Conservation (phyloP, 1,284 basidiomycete species). For the Rhizopogon hawkerae region DNA sequence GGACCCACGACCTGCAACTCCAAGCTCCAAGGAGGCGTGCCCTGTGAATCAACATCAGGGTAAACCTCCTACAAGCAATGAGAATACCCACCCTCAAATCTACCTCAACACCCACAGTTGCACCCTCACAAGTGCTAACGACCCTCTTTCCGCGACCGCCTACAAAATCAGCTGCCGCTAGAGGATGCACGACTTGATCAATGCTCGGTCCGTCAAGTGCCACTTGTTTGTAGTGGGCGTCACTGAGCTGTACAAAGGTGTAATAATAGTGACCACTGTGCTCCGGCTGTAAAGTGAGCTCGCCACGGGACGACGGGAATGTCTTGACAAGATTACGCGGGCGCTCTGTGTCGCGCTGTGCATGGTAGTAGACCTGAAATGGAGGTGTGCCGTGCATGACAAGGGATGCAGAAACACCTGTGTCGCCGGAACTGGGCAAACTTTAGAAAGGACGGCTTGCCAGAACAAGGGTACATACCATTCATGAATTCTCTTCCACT, state of each 20-base stretch:
- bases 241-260: constrained; percentile 73
- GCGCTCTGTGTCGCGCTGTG: constrained; percentile 63
- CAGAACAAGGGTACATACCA: constrained; percentile 44
- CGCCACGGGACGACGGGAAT: constrained; percentile 69
- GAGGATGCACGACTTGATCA: constrained; percentile 81
- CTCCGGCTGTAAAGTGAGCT: constrained; percentile 82
- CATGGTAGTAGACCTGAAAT: constrained; percentile 75
- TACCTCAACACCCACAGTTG: constrained; percentile 65
- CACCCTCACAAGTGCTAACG: constrained; percentile 70
- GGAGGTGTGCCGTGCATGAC: constrained; percentile 86
- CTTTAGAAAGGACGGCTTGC: constrained; percentile 7
- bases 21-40: constrained; percentile 82
- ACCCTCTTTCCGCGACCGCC: constrained; percentile 40
- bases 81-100: constrained; percentile 55
- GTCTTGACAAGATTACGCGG: constrained; percentile 50
- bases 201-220: constrained; percentile 66
- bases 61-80: constrained; percentile 1
- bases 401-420: constrained; percentile 82
- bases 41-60: constrained; percentile 37
- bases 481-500: constrained; percentile 88
- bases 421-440: constrained; percentile 78
- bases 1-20: constrained; percentile 72
- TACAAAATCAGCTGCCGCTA: constrained; percentile 72
- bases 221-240: constrained; percentile 76
- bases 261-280: constrained; percentile 87